Evolutionary conservation across 352 stramenopile genomes (phyloP), one percentile per base, ranked within the genome.

Genomic region (Phytophthora ohioensis): DNA sequence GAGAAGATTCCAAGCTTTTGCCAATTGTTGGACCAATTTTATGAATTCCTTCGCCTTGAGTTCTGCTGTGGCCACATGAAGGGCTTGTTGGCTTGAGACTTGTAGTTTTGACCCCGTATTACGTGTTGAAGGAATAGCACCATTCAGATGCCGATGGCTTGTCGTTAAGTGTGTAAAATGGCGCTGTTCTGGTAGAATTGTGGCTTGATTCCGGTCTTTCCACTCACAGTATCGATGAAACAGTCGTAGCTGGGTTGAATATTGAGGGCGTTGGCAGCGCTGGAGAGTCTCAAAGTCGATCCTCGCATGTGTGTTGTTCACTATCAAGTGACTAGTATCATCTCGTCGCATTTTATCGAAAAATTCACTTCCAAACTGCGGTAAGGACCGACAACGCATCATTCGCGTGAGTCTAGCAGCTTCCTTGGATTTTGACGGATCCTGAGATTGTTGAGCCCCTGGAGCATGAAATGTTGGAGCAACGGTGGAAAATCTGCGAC

Each of bases 261-360:
- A 82, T 17, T 91, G 76, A 0, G 80, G 81, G 0, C 77, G 76
- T 34, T 87, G 76, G 21, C 68, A 88, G 0, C 74, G 70, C 47
- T 91, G 81, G 3, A 92, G 63, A 3, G 87, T 77, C 43, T 92
- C 81, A 45, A 90, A 92, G 36, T 87, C 77, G 21, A 92, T 80
- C 3, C 64, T 58, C 0, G 32, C 1, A 3, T 73, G 65, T 0
- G 27, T 55, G 10, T 15, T 46, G 0, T 54, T 65, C 8, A 46
- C 21, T 6, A 35, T 12, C 34, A 69, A 53, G n/a, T 51, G 53
- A 0, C 32, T 30, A 21, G 36, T 52, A 7, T 73, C 69, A 8
- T 70, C 32, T 32, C 35, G 49, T 30, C 39, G 57, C 13, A 69
- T n/a, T 11, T 30, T 43, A 2, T 75, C 64, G 46, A 91, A 92